phyloP scores from a whole-genome alignment of 1,284 basidiomycete genomes.

The Mixia osmundae region DNA sequence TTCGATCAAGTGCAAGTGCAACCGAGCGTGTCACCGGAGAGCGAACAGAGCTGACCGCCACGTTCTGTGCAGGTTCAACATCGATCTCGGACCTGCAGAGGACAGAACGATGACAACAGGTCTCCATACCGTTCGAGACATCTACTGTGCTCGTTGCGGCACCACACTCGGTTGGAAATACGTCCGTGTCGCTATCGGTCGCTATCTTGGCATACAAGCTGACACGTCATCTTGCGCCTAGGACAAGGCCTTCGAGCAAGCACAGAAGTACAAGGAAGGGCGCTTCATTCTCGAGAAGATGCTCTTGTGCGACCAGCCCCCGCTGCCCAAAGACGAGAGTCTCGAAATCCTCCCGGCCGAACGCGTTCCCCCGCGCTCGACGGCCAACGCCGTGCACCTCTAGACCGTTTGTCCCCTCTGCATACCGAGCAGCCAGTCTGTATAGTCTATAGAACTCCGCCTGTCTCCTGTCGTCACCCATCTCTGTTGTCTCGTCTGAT shows the following conservation, averaged over 20 bases:
- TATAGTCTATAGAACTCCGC: too few species aligned
- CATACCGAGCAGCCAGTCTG: too few species aligned
- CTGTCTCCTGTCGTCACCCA: too few species aligned
- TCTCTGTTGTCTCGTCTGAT: too few species aligned
- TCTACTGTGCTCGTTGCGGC: conserved; percentile 72
- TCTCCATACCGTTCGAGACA: conserved; percentile 82
- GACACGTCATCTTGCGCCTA: conserved; percentile 20
- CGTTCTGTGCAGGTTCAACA: conserved; percentile 47
- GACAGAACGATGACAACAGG: conserved; percentile 94
- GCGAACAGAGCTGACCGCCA: neutral
- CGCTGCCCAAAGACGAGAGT: too few species aligned
- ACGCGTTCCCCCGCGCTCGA: too few species aligned
- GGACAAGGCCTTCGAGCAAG: conserved; percentile 71
- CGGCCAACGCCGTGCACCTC: too few species aligned
- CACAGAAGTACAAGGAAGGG: conserved; percentile 95
- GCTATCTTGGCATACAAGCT: neutral
- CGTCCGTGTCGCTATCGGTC: conserved; percentile 30
- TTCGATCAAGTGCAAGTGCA: conserved; percentile 43
- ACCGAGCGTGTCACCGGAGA: neutral
- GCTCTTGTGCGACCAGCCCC: conserved; percentile 39
- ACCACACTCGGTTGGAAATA: conserved; percentile 91
- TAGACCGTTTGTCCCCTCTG: too few species aligned
- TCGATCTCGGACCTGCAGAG: conserved; percentile 59
- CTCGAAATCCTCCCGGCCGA: too few species aligned
- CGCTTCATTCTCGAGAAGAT: conserved; percentile 91